Base-by-base conservation (phyloP, 768 basidiomycete species). In the Lactifluus volemus region DNA sequence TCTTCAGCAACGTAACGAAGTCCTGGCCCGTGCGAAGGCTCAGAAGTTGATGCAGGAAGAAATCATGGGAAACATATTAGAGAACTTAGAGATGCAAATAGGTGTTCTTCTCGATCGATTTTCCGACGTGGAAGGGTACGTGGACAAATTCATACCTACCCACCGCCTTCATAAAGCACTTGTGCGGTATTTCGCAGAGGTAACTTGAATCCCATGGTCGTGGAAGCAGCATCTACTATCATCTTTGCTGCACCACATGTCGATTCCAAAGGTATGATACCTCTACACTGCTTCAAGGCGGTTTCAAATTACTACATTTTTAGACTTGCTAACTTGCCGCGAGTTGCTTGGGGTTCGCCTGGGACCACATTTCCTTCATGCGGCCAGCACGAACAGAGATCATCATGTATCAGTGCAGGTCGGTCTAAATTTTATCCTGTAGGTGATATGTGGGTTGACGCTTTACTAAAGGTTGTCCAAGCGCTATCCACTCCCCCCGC, bases 191-290 rank as follows among this genome's bases (percentile, higher is more conserved):
- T 51, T 58, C 30, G 14, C 60, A 81, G 81, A 56, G 67, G 68
- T 25, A 60, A 70, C n/a, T 76, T 77, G 45, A 84, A 81, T 50
- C 81, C 83, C 3, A 68, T 72, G 38, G 68, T 86, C 11, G 69
- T 81, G n/a, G 87, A 89, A 70, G 86, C 88, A 21, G 81, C 81
- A 17, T 83, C 85, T 12, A 86, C 79, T 58, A 78, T 89, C 61
- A 83, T 90, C 55, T 82, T 78, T 65, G 81, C 84, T 6, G 79
- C 82, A 1, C 79, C 81, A 25, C 76, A 78, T 48, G 70, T 78
- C 3, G 81, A 82, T 30, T 82, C 77, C 8, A 82, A 78, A 79
- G 88, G 88, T 87, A 29, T 17, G 64, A 15, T 7, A 38, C 29
- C 19, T 42, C 14, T 2, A 10, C 32, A 5, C 29, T 42, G 25